Percentiles rank a stretch among this genome's conserved stretches.
Conservation (phyloP, 352 stramenopile species). For the Aphanomyces invadans region DNA sequence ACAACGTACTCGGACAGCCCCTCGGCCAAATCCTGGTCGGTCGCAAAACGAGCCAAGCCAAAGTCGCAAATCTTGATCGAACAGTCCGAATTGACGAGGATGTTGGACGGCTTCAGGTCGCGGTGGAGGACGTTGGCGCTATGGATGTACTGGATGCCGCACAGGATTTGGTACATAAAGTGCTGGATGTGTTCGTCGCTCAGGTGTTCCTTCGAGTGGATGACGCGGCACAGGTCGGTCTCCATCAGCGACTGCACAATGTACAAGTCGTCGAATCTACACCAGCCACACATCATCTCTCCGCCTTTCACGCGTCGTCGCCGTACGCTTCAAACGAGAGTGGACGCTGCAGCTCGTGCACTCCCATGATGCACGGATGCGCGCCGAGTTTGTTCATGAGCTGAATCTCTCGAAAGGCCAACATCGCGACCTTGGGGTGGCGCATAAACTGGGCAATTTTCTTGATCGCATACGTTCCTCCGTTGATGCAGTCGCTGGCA, state of each 20-base stretch:
- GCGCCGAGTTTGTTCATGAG: conserved; percentile 78
- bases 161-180: conserved; percentile 94
- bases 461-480: conserved; percentile 84
- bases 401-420: conserved; percentile 81
- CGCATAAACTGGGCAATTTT: conserved; percentile 80
- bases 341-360: conserved; percentile 75
- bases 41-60: conserved; percentile 70
- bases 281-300: neutral
- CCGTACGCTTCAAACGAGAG: conserved; percentile 57
- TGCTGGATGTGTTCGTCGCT: conserved; percentile 94
- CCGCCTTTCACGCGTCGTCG: no score
- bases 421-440: conserved; percentile 74
- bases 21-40: conserved; percentile 70
- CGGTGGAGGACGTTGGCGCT: conserved; percentile 92
- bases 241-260: conserved; percentile 98
- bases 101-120: conserved; percentile 96
- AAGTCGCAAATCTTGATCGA: conserved; percentile 85
- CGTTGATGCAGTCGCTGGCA: conserved; percentile 75
- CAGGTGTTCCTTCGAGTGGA: conserved; percentile 83
- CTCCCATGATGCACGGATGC: conserved; percentile 71
- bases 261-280: conserved; percentile 94
- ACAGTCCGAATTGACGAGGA: conserved; percentile 93
- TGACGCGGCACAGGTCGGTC: conserved; percentile 90
- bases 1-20: conserved; percentile 91
- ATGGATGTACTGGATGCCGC: conserved; percentile 93